phyloP scores from a whole-genome alignment of 2,329 filamentous ascomycete species.

The Laburnicola sp. region DNA sequence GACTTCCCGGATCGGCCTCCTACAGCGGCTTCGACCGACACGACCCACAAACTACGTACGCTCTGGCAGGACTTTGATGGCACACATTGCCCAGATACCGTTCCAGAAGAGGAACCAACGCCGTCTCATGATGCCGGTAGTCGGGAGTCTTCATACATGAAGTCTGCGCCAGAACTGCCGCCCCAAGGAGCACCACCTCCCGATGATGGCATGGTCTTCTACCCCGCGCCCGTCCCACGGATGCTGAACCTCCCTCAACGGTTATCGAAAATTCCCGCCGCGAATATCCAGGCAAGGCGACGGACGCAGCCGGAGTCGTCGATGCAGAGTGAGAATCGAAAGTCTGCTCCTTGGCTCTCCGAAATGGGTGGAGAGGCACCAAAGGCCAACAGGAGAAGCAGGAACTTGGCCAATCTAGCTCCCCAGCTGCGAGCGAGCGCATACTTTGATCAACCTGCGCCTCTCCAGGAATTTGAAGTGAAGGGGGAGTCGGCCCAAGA shows the following conservation, averaged over 20 bases:
- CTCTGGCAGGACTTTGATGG: constrained; percentile 83
- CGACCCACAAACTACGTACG: constrained; percentile 65
- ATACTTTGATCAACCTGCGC: constrained; percentile 76
- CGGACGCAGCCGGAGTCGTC: constrained; percentile 74
- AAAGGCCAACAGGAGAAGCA: constrained; percentile 35
- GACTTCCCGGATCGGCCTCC: constrained; percentile 50
- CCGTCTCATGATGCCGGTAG: constrained; percentile 28
- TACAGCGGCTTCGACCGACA: constrained; percentile 61
- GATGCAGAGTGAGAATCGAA: constrained; percentile 59
- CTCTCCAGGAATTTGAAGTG: constrained; percentile 59
- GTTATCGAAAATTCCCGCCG: constrained; percentile 72
- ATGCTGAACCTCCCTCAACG: constrained; percentile 92
- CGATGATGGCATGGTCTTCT: constrained; percentile 85
- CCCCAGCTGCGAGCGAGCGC: constrained; percentile 86
- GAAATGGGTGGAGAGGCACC: constrained; percentile 21
- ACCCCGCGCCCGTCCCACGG: constrained; percentile 89
- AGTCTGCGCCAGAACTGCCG: constrained; percentile 23
- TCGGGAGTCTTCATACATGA: constrained; percentile 50
- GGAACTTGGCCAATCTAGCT: constrained; percentile 63
- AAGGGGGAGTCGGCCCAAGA: constrained; percentile 80
- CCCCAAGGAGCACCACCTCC: constrained; percentile 54
- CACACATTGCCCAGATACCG: constrained; percentile 67
- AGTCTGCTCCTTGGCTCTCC: constrained; percentile 55
- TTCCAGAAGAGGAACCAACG: constrained; percentile 35
- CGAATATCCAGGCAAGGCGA: constrained; percentile 66